phyloP scores from a whole-genome alignment of 164 flowering plant genomes.

The Liquidambar formosana region DNA sequence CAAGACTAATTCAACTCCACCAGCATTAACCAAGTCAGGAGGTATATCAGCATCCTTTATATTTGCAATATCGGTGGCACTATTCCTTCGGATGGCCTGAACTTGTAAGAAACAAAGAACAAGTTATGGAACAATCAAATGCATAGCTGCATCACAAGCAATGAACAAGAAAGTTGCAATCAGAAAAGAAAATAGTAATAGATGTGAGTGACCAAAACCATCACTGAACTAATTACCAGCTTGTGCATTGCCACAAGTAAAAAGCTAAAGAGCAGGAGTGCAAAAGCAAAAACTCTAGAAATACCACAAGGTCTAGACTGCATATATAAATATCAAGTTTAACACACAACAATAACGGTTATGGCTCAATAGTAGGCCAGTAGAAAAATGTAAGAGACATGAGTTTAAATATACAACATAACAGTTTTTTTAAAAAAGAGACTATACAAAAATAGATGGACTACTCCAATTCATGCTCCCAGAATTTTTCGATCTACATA shows the following conservation, averaged over 20 bases:
- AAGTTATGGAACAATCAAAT: neutral
- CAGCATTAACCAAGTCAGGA: constrained; percentile 51
- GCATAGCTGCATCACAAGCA: neutral
- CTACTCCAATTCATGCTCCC: no score
- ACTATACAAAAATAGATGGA: no score
- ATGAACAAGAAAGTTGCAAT: neutral
- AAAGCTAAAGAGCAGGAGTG: neutral
- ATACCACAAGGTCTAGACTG: no score
- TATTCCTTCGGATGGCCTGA: constrained; percentile 48
- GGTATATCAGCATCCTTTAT: constrained; percentile 39
- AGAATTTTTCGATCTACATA: no score
- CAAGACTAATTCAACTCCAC: constrained; percentile 55
- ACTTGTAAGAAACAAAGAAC: constrained; percentile 3
- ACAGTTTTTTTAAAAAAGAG: no score
- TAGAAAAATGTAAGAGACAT: no score
- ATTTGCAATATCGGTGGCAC: constrained; percentile 18
- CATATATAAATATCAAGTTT: no score
- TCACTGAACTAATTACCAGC: neutral
- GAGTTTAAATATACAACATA: no score
- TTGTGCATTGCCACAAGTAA: neutral
- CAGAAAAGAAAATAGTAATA: neutral
- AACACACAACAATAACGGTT: no score
- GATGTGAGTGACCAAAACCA: neutral
- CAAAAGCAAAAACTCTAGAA: no score
- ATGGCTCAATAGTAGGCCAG: no score